phyloP scores from a whole-genome alignment of 768 basidiomycete genomes.

The Termitomyces sp. region DNA sequence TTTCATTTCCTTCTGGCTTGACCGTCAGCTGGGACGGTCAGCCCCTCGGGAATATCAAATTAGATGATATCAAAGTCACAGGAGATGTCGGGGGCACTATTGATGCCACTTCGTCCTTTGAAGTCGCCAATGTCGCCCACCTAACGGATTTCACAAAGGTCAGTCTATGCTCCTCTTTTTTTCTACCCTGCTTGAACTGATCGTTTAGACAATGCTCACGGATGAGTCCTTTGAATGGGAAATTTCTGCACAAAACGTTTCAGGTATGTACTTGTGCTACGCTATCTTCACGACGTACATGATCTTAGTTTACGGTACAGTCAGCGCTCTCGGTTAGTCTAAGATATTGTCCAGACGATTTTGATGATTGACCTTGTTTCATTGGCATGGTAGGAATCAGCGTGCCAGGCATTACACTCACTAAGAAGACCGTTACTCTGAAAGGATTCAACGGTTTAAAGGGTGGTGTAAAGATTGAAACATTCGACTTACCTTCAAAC shows the following conservation, averaged over 20 bases:
- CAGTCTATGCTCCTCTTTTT: neutral
- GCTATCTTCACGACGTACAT: neutral
- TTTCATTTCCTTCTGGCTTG: constrained; percentile 59
- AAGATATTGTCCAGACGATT: neutral
- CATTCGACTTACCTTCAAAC: constrained; percentile 65
- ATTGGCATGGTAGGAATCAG: constrained; percentile 55
- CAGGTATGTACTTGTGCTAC: constrained; percentile 29
- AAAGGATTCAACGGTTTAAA: constrained; percentile 69
- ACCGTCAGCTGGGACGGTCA: constrained; percentile 55
- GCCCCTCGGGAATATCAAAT: constrained; percentile 51
- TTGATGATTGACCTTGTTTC: neutral
- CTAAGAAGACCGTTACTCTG: constrained; percentile 53
- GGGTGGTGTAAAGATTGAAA: constrained; percentile 53
- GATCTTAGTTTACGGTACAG: constrained; percentile 23
- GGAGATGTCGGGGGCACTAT: constrained; percentile 64
- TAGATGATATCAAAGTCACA: constrained; percentile 51
- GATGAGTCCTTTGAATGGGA: constrained; percentile 65
- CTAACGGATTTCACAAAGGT: constrained; percentile 65
- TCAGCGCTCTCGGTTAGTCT: constrained; percentile 46
- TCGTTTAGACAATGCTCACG: constrained; percentile 44
- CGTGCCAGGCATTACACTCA: constrained; percentile 48
- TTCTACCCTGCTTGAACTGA: neutral
- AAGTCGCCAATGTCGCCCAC: constrained; percentile 49
- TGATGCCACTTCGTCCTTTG: constrained; percentile 47
- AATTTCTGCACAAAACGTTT: constrained; percentile 59